phyloP scores from a whole-genome alignment of 257 asterid species.

The Lithospermum erythrorhizon region DNA sequence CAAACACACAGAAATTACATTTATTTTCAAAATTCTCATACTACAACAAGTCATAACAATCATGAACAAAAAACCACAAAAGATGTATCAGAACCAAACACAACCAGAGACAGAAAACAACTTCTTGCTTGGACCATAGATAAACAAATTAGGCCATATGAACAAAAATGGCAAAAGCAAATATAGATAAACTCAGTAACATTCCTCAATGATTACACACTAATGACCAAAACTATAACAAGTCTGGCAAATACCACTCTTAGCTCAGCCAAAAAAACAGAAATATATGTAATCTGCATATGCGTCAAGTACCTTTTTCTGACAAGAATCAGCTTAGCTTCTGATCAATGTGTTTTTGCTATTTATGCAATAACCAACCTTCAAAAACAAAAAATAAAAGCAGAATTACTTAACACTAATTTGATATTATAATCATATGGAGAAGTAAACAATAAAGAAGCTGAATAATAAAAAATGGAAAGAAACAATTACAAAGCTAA shows the following conservation, averaged over 20 bases:
- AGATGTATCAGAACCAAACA: background rate
- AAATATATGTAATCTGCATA: background rate
- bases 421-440: background rate
- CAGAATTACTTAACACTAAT: background rate
- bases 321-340: background rate
- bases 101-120: background rate
- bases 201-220: background rate
- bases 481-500: background rate
- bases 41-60: background rate
- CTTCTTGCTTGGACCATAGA: slow-evolving; percentile 1
- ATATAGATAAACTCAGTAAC: background rate
- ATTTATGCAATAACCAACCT: background rate
- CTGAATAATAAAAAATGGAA: background rate
- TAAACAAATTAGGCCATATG: background rate
- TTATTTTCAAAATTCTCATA: background rate
- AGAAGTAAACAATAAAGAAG: no score
- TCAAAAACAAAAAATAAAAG: background rate
- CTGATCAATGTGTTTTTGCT: slow-evolving; percentile 1
- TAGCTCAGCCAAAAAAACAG: background rate
- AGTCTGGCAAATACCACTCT: background rate
- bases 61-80: background rate
- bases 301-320: background rate
- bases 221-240: background rate
- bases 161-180: background rate
- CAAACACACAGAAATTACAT: background rate